Conservation (phyloP, 192 early-diverging fungal species). For the Entomortierella chlamydospora region DNA sequence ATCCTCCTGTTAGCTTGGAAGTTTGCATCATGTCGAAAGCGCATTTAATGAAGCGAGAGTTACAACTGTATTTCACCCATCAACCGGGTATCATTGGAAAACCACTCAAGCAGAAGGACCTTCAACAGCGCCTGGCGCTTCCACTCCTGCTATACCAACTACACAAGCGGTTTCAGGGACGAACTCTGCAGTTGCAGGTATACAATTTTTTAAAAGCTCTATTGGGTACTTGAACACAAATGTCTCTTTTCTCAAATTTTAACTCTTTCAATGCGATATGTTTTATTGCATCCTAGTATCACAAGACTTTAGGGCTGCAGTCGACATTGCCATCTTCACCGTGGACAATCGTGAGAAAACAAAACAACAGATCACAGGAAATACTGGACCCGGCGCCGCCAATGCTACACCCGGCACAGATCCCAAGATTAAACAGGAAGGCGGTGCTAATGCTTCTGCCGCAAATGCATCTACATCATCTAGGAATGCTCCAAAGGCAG, state of each 20-base stretch:
- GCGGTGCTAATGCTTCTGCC: neutral
- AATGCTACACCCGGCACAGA: neutral
- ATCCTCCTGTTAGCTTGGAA: slow-evolving; percentile 55
- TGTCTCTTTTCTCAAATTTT: neutral
- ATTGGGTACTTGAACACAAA: neutral
- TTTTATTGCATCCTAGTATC: slow-evolving; percentile 17
- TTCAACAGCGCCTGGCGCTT: neutral
- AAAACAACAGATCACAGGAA: slow-evolving; percentile 15
- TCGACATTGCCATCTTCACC: slow-evolving; percentile 30
- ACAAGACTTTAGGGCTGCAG: slow-evolving; percentile 31
- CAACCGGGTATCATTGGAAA: slow-evolving; percentile 71
- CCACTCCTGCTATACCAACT: neutral
- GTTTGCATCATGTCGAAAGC: slow-evolving; percentile 62
- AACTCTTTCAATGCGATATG: neutral
- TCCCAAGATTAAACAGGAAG: slow-evolving; percentile 29
- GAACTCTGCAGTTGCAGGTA: slow-evolving; percentile 15
- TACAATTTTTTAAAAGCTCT: neutral
- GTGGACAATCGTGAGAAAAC: slow-evolving; percentile 24
- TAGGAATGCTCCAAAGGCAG: slow-evolving; percentile 20
- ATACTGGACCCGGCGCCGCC: neutral
- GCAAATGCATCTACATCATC: neutral
- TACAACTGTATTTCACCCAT: slow-evolving; percentile 67
- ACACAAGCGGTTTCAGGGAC: neutral
- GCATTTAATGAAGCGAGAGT: slow-evolving; percentile 67
- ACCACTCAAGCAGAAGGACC: slow-evolving; percentile 8